A percentile compares a stretch with the other conserved stretches of the same genome.
These are phyloP conservation scores for Nakazawaea sp. DNA, from an alignment of 805 yeast species.

Conservation along the genomic window DNA sequence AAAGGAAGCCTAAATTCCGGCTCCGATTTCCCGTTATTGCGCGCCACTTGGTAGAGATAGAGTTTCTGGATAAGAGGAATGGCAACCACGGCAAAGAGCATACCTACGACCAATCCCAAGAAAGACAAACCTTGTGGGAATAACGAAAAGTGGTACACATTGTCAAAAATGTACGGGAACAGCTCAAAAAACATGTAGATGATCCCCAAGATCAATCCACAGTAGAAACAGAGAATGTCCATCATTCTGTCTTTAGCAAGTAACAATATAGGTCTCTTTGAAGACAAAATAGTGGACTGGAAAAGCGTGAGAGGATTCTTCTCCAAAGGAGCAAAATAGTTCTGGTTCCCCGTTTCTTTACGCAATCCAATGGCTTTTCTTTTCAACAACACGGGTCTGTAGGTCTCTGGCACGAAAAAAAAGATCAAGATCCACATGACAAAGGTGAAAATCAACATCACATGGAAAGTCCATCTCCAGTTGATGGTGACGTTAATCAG, in stretches of 20 bases:
- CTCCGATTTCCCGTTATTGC: slow-evolving; percentile 36
- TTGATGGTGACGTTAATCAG: slow-evolving; percentile 47
- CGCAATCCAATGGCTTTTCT: slow-evolving; percentile 45
- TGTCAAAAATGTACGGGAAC: slow-evolving; percentile 51
- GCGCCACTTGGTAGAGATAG: slow-evolving; percentile 24
- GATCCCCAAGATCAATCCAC: slow-evolving; percentile 52
- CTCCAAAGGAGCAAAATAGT: slow-evolving; percentile 35
- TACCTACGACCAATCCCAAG: slow-evolving; percentile 49
- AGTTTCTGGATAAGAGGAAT: slow-evolving; percentile 26
- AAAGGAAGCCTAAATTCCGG: slow-evolving; percentile 55
- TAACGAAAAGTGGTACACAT: slow-evolving; percentile 41
- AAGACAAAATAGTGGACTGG: slow-evolving; percentile 34
- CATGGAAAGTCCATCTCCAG: slow-evolving; percentile 72
- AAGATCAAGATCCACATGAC: slow-evolving; percentile 16
- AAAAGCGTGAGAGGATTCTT: slow-evolving; percentile 25
- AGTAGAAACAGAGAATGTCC: slow-evolving; percentile 43
- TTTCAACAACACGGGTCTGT: slow-evolving; percentile 44
- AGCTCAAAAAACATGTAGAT: slow-evolving; percentile 62
- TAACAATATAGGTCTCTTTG: slow-evolving; percentile 45
- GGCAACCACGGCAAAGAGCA: slow-evolving; percentile 33
- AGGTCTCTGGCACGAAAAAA: slow-evolving; percentile 31
- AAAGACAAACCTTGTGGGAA: slow-evolving; percentile 62
- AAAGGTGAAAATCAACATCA: slow-evolving; percentile 49
- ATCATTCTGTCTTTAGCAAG: slow-evolving; percentile 49
- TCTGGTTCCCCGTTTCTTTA: slow-evolving; percentile 29